Evolutionary conservation across 306 rosid species (phyloP).

Genomic region (Pterocarpus santalinus): DNA sequence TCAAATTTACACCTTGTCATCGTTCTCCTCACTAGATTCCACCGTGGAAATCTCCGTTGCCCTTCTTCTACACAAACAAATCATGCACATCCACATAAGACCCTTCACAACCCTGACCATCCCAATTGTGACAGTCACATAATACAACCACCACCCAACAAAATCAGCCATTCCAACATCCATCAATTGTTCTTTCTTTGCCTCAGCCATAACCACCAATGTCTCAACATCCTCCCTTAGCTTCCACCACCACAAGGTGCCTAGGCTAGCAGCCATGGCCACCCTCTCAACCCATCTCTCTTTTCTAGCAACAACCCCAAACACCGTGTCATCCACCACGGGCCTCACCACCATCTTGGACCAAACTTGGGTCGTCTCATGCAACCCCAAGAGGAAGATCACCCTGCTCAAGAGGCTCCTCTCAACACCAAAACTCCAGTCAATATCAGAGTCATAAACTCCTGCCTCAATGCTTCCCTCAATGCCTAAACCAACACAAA

Average conservation of each 20-base stretch:
- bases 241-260: conserved; percentile 84
- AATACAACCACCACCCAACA: conserved; percentile 75
- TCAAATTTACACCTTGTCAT: conserved; percentile 56
- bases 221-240: conserved; percentile 76
- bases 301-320: conserved; percentile 47
- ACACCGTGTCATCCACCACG: conserved; percentile 83
- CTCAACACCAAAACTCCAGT: conserved; percentile 38
- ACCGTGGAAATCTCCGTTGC: conserved; percentile 25
- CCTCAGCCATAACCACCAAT: conserved; percentile 68
- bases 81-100: conserved; percentile 55
- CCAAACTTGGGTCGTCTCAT: conserved; percentile 81
- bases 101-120: conserved; percentile 65
- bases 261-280: conserved; percentile 62
- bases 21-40: conserved; percentile 41
- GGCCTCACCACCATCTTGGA: conserved; percentile 78
- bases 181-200: conserved; percentile 62
- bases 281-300: conserved; percentile 69
- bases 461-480: conserved; percentile 58
- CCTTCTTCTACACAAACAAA: conserved; percentile 52
- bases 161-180: conserved; percentile 60
- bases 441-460: conserved; percentile 42
- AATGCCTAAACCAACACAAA: conserved; percentile 73
- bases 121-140: conserved; percentile 71
- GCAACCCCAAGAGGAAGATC: conserved; percentile 76
- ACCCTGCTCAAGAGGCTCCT: conserved; percentile 57